A percentile compares a stretch with the other conserved stretches of the same genome.
Conservation (phyloP, 441 rosid genomes). For the Melastoma candidum region DNA sequence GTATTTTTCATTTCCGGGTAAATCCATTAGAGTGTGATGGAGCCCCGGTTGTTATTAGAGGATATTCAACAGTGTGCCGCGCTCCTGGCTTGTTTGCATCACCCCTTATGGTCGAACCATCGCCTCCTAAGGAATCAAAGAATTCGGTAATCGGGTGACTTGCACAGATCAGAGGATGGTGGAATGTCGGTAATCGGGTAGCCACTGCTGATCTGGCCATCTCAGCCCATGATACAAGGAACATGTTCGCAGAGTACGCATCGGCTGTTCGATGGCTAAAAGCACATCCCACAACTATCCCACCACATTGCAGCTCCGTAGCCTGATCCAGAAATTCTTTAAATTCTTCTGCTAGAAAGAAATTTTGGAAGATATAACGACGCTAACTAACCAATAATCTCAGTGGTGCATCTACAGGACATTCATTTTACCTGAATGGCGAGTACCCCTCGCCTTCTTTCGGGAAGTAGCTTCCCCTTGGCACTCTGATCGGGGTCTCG, state of each 20-base stretch:
- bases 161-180: slow-evolving; percentile 60
- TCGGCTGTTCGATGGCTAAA: slow-evolving; percentile 80
- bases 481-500: slow-evolving; percentile 54
- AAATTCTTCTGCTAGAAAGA: neutral
- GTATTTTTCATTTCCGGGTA: no score
- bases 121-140: no score
- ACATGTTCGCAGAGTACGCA: slow-evolving; percentile 67
- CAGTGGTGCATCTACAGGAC: no score
- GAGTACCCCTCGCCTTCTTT: slow-evolving; percentile 47
- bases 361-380: neutral
- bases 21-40: no score
- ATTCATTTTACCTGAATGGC: slow-evolving; percentile 50
- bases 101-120: no score
- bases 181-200: slow-evolving; percentile 38
- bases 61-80: no score
- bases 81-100: no score
- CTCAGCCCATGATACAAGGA: slow-evolving; percentile 67
- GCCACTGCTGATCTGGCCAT: slow-evolving; percentile 32
- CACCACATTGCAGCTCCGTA: slow-evolving; percentile 58
- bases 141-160: slow-evolving; percentile 35
- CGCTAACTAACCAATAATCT: no score
- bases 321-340: slow-evolving; percentile 21
- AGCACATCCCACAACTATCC: slow-evolving; percentile 57
- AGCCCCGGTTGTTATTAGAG: no score
- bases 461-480: slow-evolving; percentile 55